phyloP scores from a whole-genome alignment of 2,329 filamentous ascomycete species.

The Fusarium transvaalense region DNA sequence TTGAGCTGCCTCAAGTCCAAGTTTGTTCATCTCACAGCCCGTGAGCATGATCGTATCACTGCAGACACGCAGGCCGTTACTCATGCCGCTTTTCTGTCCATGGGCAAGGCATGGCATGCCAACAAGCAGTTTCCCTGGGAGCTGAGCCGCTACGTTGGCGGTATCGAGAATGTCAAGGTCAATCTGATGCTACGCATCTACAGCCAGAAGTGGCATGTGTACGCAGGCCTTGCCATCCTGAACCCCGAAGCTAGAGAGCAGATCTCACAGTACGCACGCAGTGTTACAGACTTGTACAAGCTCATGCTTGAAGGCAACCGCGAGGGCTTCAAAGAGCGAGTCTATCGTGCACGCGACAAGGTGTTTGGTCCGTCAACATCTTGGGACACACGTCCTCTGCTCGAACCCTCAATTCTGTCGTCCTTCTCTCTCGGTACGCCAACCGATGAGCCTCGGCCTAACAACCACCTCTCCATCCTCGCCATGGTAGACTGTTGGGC shows the following conservation, averaged over 20 bases:
- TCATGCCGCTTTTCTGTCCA: conserved; percentile 94
- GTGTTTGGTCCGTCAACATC: conserved; percentile 79
- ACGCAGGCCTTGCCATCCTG: conserved; percentile 95
- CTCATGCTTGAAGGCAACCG: conserved; percentile 91
- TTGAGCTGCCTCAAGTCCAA: conserved; percentile 87
- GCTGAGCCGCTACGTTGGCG: conserved; percentile 92
- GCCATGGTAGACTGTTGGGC: conserved; percentile 99
- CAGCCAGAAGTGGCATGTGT: conserved; percentile 99
- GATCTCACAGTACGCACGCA: conserved; percentile 92
- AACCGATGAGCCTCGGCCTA: conserved; percentile 74
- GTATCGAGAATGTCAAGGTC: conserved; percentile 99
- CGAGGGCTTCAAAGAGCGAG: conserved; percentile 78
- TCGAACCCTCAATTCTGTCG: conserved; percentile 88
- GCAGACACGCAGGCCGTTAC: conserved; percentile 98
- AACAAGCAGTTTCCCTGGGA: conserved; percentile 98
- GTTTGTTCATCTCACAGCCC: conserved; percentile 86
- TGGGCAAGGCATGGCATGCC: conserved; percentile 98
- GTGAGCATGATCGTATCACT: conserved; percentile 94
- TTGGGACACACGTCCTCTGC: conserved; percentile 74
- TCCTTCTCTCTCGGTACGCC: conserved; percentile 85
- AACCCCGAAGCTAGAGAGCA: conserved; percentile 93
- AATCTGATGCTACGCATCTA: conserved; percentile 98
- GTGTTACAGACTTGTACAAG: conserved; percentile 94
- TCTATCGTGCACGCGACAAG: conserved; percentile 73
- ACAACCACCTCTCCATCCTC: conserved; percentile 92